Base-by-base conservation (phyloP, 345 rosid genomes). In the Lepidium sativum region DNA sequence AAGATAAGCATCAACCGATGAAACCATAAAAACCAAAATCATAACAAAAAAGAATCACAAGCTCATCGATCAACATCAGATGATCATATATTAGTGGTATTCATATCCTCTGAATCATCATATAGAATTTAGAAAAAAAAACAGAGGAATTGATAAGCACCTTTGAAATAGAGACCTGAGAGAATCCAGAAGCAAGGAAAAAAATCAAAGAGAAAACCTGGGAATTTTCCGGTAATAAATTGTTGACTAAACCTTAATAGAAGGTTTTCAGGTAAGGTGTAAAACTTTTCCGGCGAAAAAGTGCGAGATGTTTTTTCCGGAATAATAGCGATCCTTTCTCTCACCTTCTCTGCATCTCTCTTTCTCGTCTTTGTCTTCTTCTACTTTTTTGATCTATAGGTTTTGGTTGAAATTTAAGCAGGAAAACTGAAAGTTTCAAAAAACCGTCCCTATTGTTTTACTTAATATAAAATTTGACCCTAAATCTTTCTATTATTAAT, bases 361-460 rank as follows among this genome's bases (percentile, higher is more conserved):
- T 29, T 11, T 18, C 37, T 18, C 9, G 50, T 54, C 52, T 64
- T 50, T 72, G 71, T 71, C 75, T 57, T 64, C 54, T 56, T 64
- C 75, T 21, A 56, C 58, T 72, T 73, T 60, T 67, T 53, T 67
- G 58, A 58, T 72, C 76, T 55, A 72, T 43, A 58, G 48, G 50
- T 58, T 72, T 72, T 58, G 67, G 67, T 43, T 9, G 48, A 37
- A 50, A 16, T 25, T 63, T 50, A 38, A 63, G 16, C 29, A 25
- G 4, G 31, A 37, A 12, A 7, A 55, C 44, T 37, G 32, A 55
- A 20, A 34, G 8, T 63, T 63, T 27, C 20, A 1, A 3, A 21
- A 27, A 14, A 10, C 1, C 7, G 13, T 25, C 68, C 57, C 49
- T 50, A 0, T 20, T 23, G 1, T 21, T 63, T 49, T 34, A 37